Evolutionary conservation across 768 basidiomycete species (phyloP).

Genomic region (Rhizopogon vinicolor): DNA sequence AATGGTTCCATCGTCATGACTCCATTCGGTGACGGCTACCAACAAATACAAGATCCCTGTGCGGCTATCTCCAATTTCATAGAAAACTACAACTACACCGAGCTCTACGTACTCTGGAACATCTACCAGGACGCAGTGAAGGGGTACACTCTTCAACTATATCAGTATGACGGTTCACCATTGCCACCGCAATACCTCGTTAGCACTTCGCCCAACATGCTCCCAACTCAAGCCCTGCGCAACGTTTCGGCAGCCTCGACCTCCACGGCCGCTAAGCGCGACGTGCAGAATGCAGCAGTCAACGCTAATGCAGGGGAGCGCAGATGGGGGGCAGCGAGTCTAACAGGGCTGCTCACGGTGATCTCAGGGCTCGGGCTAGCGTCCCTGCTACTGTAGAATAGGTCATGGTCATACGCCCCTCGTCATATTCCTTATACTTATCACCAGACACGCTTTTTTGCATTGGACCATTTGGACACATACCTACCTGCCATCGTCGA

Average conservation of each 20-base stretch:
- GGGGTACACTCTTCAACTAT: slow-evolving; percentile 72
- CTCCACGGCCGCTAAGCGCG: neutral
- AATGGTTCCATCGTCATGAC: slow-evolving; percentile 79
- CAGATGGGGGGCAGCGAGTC: slow-evolving; percentile 10
- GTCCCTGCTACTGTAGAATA: slow-evolving; percentile 17
- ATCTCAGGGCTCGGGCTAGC: slow-evolving; percentile 16
- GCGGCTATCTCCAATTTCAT: slow-evolving; percentile 86
- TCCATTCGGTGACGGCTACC: slow-evolving; percentile 84
- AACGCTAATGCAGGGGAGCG: slow-evolving; percentile 21
- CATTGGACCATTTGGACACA: slow-evolving; percentile 20
- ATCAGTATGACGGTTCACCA: slow-evolving; percentile 73
- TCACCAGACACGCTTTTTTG: slow-evolving; percentile 6
- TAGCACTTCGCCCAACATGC: slow-evolving; percentile 79
- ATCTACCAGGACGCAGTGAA: slow-evolving; percentile 63
- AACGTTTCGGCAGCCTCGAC: slow-evolving; percentile 37
- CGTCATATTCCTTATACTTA: slow-evolving; percentile 3
- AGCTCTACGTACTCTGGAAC: slow-evolving; percentile 59
- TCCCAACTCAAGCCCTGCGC: slow-evolving; percentile 66
- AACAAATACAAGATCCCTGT: slow-evolving; percentile 94
- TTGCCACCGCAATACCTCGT: slow-evolving; percentile 66
- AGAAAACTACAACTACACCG: slow-evolving; percentile 75
- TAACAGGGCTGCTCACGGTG: slow-evolving; percentile 9
- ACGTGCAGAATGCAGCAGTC: slow-evolving; percentile 7
- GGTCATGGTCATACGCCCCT: neutral
- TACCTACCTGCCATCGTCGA: slow-evolving; percentile 10